phyloP scores from a whole-genome alignment of 768 basidiomycete genomes.

The Russula emetica region DNA sequence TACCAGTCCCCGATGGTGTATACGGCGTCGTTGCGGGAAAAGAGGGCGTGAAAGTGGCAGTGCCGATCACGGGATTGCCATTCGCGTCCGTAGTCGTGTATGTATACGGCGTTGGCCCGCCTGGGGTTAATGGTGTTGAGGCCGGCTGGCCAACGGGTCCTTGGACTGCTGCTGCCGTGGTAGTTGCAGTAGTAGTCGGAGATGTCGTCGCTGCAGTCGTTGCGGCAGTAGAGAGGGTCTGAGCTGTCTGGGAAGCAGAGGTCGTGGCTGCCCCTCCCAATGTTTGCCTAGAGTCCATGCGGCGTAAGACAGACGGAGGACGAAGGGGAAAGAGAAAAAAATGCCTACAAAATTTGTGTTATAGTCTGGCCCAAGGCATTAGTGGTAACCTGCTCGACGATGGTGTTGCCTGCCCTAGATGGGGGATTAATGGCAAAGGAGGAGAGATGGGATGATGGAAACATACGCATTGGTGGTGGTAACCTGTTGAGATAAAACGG shows the following conservation, averaged over 20 bases:
- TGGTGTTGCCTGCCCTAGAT: constrained; percentile 44
- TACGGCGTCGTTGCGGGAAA: constrained; percentile 31
- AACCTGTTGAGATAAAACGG: constrained; percentile 34
- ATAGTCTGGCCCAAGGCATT: constrained; percentile 40
- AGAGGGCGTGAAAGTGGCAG: constrained; percentile 37
- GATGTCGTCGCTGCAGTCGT: constrained; percentile 30
- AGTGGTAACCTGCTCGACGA: constrained; percentile 47
- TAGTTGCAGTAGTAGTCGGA: constrained; percentile 23
- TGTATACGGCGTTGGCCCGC: constrained; percentile 31
- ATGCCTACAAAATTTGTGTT: constrained; percentile 45
- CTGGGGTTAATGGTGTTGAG: constrained; percentile 29
- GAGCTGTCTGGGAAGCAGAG: constrained; percentile 13
- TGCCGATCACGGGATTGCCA: constrained; percentile 30
- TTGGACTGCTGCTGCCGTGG: constrained; percentile 28
- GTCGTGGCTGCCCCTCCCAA: constrained; percentile 27
- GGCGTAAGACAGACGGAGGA: constrained; percentile 3
- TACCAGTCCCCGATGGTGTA: constrained; percentile 30
- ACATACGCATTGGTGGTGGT: constrained; percentile 49
- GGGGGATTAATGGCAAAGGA: constrained; percentile 10
- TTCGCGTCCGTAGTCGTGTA: constrained; percentile 38
- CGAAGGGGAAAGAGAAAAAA: neutral
- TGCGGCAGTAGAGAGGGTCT: constrained; percentile 29
- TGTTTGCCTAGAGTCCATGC: constrained; percentile 22
- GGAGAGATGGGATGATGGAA: constrained; percentile 8
- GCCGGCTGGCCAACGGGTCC: constrained; percentile 59